Base-by-base conservation (phyloP, 2,329 filamentous ascomycete species). In the Ophiosphaerella herpotricha region DNA sequence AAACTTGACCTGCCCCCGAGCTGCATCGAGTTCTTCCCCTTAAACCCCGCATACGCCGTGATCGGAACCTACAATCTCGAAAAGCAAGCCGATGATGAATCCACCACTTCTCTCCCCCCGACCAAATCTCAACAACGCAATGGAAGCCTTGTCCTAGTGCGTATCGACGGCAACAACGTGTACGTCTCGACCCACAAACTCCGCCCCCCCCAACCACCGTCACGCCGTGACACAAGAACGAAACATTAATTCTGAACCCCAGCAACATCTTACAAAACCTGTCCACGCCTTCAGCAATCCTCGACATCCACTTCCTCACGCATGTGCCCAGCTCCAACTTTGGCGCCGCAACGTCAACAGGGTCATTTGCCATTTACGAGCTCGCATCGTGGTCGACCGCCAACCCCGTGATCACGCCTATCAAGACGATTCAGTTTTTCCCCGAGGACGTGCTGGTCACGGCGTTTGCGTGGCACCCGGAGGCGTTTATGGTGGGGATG, bases 61-160 rank as follows among this genome's bases (percentile, higher is more conserved):
- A 82, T 96, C 40, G 93, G 92, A 34, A 96, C 92, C 1, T 97
- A 97, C 73, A 84, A 88, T 55, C 80, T 96, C 24, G 78, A 91
- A 55, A 80, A 80, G 36, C 67, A 66, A 29, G 62, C 52, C 68
- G 78, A 42, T 63, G 34, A 52, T 9, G 57, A 56, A 34, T 48
- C 51, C 26, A 52, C 58, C 12, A 62, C 7, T 53, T 49, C 48
- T 53, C 43, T 57, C 61, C 53, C 51, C 16, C 51, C 58, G 14
- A 50, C 53, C 36, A 76, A 78, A 55, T 60, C 78, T 1, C 88
- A 91, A 66, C 82, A 75, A 42, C 85, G 90, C 35, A 88, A 86
- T 54, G 90, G 91, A 2, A 91, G 87, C 68, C 74, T 96, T 29
- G 72, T 91, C 14, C 76, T 93, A 2, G 89, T 88, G 64, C 77